A percentile compares a stretch with the other conserved stretches of the same genome.
These are phyloP conservation scores for Chenopodium album DNA, from an alignment of 148 eudicot species.

Conservation along the genomic window DNA sequence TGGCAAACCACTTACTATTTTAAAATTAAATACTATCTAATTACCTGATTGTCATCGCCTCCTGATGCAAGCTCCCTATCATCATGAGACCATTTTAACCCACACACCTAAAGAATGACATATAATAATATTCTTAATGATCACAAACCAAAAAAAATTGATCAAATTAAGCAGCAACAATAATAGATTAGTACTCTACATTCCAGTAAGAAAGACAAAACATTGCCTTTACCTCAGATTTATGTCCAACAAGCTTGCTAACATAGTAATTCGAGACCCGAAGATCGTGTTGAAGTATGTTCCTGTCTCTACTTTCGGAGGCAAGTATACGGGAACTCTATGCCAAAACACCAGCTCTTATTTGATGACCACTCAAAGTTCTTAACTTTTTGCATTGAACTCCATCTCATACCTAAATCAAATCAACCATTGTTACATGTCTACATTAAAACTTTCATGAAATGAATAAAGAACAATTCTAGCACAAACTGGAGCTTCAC, in stretches of 20 bases:
- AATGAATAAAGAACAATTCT: background rate
- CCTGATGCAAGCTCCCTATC: constrained; percentile 98
- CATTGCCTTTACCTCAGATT: constrained; percentile 65
- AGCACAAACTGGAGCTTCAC: no score
- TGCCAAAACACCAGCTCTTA: constrained; percentile 90
- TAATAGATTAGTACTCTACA: no score
- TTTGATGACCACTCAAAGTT: constrained; percentile 90
- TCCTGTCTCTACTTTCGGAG: constrained; percentile 93
- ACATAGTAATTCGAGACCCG: constrained; percentile 78
- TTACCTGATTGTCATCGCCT: constrained; percentile 95
- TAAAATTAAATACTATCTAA: background rate
- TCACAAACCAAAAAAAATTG: background rate
- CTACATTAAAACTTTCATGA: background rate
- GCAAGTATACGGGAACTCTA: constrained; percentile 92
- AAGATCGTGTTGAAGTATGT: constrained; percentile 94
- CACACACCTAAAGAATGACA: constrained; percentile 65
- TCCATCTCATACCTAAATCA: constrained; percentile 82
- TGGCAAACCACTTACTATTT: no score
- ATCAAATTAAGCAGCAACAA: no score
- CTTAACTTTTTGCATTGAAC: constrained; percentile 81
- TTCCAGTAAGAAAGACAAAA: background rate
- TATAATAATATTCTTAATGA: background rate
- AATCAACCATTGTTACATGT: background rate
- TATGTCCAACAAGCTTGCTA: constrained; percentile 91
- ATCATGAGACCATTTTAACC: constrained; percentile 97